These are phyloP conservation scores for Alternaria brassicicola DNA, from an alignment of 2,329 filamentous ascomycete species.

Conservation along the genomic window DNA sequence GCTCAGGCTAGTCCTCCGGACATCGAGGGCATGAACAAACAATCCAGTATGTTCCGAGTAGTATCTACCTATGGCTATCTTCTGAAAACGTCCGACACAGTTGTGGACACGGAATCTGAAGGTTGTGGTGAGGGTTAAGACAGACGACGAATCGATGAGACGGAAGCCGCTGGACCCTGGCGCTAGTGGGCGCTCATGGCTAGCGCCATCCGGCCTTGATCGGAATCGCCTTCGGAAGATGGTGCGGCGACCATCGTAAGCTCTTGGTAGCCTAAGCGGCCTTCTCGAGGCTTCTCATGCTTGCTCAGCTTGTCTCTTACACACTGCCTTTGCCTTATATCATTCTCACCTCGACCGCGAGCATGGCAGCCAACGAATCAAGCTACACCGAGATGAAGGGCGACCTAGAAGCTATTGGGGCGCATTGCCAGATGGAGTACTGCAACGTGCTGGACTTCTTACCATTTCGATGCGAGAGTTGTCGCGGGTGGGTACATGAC, in stretches of 20 bases:
- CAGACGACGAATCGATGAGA: background rate
- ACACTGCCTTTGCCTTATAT: conserved; percentile 1
- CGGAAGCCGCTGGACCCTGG: conserved; percentile 13
- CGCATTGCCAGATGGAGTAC: conserved; percentile 88
- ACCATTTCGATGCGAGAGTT: conserved; percentile 92
- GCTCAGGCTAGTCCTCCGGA: no score
- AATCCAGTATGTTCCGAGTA: background rate
- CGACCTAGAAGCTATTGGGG: conserved; percentile 85
- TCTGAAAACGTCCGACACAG: background rate
- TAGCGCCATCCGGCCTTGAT: background rate
- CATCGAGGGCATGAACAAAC: background rate
- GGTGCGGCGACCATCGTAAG: conserved; percentile 22
- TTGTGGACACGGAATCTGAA: background rate
- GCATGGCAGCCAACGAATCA: conserved; percentile 26
- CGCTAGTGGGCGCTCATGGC: background rate
- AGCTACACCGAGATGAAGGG: conserved; percentile 73
- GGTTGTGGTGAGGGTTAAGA: background rate
- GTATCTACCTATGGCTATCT: background rate
- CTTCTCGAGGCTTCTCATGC: conserved; percentile 29
- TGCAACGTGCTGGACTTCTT: conserved; percentile 97
- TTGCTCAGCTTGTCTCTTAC: conserved; percentile 16
- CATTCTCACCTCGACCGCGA: background rate
- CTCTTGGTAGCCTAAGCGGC: conserved; percentile 12
- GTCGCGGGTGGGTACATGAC: conserved; percentile 58
- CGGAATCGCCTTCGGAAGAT: conserved; percentile 4